Evolutionary conservation across 805 yeast species (phyloP), one percentile per base, ranked within the genome.

Genomic region (Diddensiella transvaalensis): DNA sequence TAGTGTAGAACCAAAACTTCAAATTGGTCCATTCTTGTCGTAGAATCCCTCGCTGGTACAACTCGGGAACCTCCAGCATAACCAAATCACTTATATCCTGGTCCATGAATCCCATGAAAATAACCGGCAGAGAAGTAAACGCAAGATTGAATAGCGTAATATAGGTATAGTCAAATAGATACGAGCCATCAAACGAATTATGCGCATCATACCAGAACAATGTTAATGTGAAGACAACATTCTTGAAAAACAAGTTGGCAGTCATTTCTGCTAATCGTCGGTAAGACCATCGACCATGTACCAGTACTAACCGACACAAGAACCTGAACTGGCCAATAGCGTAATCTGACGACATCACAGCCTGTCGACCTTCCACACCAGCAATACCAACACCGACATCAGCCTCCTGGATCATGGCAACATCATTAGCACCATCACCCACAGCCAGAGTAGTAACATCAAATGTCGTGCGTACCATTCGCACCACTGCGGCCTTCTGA

Each of bases 391-490:
- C 83, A 49, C 95, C 95, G 29, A 86, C 80, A 62, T 86, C 83
- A 3, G 95, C 91, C 29, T 87, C 85, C 60, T 85, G 91, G 53
- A 85, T 86, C 95, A 85, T 85, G 5, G 93, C 86, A 43, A 85
- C 93, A 64, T 85, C 95, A 60, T 85, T 85, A 22, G 93, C 87
- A 54, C 95, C 95, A 62, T 85, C 95, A 26, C 95, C 95, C 62
- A 85, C 80, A 0, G 91, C 87, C 49, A 85, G 71, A 0, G 93
- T 84, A 80, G 84, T 83, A 29, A 85, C 93, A 43, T 76, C 75
- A 56, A 85, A 73, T 5, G 75, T 74, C 24, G 73, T 69, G 61
- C 83, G 83, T 22, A 85, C 89, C 69, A 82, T 65, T 52, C 70
- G 73, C 19, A 85, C 91, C 22, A 86, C 85, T 13, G 76, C 76